A percentile compares a stretch with the other conserved stretches of the same genome.
phyloP scores from a whole-genome alignment of 306 rosid genomes.

The Prosopis cineraria region DNA sequence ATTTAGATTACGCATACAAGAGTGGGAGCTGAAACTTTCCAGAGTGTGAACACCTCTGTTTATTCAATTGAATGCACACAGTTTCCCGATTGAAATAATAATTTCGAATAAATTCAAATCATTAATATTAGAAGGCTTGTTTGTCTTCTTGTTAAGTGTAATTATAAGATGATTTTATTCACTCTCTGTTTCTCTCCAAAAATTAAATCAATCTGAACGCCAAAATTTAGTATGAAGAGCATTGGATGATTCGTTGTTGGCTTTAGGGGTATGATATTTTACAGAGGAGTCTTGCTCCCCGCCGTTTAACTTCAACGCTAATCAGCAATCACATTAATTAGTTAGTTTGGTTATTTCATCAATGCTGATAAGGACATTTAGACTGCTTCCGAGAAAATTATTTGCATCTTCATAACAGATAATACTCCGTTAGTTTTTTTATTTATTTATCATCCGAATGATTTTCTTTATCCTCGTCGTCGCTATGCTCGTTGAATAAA shows the following conservation, averaged over 20 bases:
- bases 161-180: not conserved
- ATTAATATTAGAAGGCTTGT: too few relatives aligned
- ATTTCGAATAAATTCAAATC: too few relatives aligned
- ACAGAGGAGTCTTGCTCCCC: not conserved
- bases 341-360: conserved; percentile 31
- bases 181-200: too few relatives aligned
- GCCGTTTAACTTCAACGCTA: too few relatives aligned
- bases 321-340: conserved; percentile 20
- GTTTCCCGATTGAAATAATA: too few relatives aligned
- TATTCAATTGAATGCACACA: too few relatives aligned
- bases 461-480: conserved; percentile 21
- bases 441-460: not conserved
- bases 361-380: conserved; percentile 37
- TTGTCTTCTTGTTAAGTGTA: too few relatives aligned
- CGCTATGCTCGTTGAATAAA: not conserved
- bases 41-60: too few relatives aligned
- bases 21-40: too few relatives aligned
- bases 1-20: too few relatives aligned
- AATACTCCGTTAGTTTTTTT: not conserved
- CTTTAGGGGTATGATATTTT: not conserved
- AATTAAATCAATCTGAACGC: not conserved
- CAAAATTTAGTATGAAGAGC: not conserved
- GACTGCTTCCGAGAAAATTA: conserved; percentile 12
- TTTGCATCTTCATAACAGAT: conserved; percentile 2
- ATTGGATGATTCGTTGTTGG: not conserved